These are phyloP conservation scores for Warburgia ugandensis DNA, from an alignment of 164 flowering plant genomes.

Conservation along the genomic window DNA sequence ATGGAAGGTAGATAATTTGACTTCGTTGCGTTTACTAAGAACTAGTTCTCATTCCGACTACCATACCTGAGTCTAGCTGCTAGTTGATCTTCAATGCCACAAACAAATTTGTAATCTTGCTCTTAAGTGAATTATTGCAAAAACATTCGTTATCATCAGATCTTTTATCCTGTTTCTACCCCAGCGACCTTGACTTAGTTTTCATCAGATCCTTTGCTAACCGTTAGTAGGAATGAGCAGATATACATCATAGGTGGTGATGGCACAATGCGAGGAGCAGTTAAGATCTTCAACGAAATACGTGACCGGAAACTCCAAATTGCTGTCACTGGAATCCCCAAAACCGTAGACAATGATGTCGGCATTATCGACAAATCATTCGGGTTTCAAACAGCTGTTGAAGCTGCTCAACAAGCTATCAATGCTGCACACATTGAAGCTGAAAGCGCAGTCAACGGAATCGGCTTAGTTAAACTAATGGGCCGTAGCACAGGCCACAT, in stretches of 20 bases:
- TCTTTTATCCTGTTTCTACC: neutral
- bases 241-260: conserved; percentile 84
- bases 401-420: conserved; percentile 76
- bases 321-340: conserved; percentile 60
- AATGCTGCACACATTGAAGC: conserved; percentile 76
- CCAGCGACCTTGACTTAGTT: neutral
- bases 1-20: no score
- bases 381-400: conserved; percentile 87
- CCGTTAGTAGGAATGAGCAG: conserved; percentile 26
- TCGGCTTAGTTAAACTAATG: conserved; percentile 86
- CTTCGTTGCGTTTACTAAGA: no score
- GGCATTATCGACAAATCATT: conserved; percentile 82
- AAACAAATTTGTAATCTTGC: no score
- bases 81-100: no score
- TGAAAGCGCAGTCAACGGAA: conserved; percentile 80
- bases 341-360: conserved; percentile 82
- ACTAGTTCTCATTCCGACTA: no score
- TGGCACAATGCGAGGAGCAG: conserved; percentile 83
- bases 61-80: no score
- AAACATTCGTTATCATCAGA: no score
- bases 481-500: conserved; percentile 89
- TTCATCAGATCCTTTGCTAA: neutral
- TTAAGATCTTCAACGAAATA: conserved; percentile 60
- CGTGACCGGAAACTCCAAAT: conserved; percentile 40
- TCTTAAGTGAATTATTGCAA: no score